Base-by-base conservation (phyloP, 495 filamentous ascomycete species). In the Talaromyces trachyspermus region DNA sequence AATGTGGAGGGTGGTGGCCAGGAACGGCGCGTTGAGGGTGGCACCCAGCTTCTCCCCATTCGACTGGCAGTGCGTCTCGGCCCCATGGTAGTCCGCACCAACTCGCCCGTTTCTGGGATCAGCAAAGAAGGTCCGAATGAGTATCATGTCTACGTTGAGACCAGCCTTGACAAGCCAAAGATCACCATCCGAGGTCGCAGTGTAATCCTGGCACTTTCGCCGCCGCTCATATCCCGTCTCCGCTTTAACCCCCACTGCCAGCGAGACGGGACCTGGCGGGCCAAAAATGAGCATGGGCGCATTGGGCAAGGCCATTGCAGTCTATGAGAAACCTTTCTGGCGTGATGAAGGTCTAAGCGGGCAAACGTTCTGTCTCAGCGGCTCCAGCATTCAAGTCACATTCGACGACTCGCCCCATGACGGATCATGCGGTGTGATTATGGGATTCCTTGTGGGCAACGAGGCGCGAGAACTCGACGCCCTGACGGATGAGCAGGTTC, bases 1-100 rank as follows among this genome's bases (percentile, higher is more conserved):
- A 70, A 75, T 43, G 29, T 54, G 2, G 60, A 63, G 17, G 40
- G 63, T 30, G 74, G 73, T 0, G 74, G 58, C 0, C 72, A 76
- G 43, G 59, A 72, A 45, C 57, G 74, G 20, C 57, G 72, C 8
- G 35, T 62, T n/a, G 52, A 55, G 0, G 50, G 57, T 25, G 69
- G 69, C 8, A 70, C 57, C 7, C 65, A 71, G 50, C 42, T 49
- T 1, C 55, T 72, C 36, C 48, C 63, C 12, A 15, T 61, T 17
- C 48, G 47, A 4, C 49, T 71, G 4, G 52, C 54, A n/a, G n/a
- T n/a, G n/a, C n/a, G n/a, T n/a, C n/a, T n/a, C n/a, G n/a, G n/a
- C n/a, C n/a, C n/a, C n/a, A n/a, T n/a, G n/a, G n/a, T n/a, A n/a
- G n/a, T n/a, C n/a, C n/a, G n/a, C n/a, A n/a, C n/a, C n/a, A n/a